Conservation (phyloP, 2,329 filamentous ascomycete species). For the Cytospora chrysosperma region DNA sequence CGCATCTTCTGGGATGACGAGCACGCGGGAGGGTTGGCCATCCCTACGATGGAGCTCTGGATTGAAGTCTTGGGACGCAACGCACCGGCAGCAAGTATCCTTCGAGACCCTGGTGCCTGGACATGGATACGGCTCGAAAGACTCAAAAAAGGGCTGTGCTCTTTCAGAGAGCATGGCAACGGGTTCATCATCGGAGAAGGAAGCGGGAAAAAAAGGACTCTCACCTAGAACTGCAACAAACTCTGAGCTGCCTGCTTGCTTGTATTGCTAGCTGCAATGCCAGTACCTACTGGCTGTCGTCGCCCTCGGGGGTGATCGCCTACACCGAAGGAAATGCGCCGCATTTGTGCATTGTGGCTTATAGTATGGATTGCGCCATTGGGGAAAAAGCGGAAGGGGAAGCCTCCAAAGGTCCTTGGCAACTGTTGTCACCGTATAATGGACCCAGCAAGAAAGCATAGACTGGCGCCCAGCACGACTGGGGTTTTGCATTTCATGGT, state of each 20-base stretch:
- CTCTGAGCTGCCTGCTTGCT: background rate
- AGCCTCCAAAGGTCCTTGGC: background rate
- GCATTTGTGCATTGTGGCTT: background rate
- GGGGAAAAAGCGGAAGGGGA: background rate
- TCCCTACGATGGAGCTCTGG: background rate
- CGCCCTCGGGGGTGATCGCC: background rate
- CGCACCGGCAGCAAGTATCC: background rate
- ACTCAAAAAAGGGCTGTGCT: background rate
- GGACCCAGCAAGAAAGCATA: constrained; percentile 18
- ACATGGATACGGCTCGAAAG: background rate
- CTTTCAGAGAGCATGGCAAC: background rate
- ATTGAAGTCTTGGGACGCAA: background rate
- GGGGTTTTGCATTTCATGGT: constrained; percentile 1
- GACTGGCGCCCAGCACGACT: background rate
- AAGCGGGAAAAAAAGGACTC: background rate
- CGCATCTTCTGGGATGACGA: background rate
- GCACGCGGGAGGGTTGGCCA: background rate
- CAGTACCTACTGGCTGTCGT: background rate
- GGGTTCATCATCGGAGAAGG: background rate
- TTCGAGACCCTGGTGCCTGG: background rate
- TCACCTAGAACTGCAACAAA: background rate
- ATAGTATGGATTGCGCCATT: background rate
- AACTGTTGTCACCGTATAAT: background rate
- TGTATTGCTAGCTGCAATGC: background rate
- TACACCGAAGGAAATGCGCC: background rate